Evolutionary conservation across 768 basidiomycete genomes (phyloP), one percentile per base, ranked within the genome.

Genomic region (Lactifluus hygrophoroides): DNA sequence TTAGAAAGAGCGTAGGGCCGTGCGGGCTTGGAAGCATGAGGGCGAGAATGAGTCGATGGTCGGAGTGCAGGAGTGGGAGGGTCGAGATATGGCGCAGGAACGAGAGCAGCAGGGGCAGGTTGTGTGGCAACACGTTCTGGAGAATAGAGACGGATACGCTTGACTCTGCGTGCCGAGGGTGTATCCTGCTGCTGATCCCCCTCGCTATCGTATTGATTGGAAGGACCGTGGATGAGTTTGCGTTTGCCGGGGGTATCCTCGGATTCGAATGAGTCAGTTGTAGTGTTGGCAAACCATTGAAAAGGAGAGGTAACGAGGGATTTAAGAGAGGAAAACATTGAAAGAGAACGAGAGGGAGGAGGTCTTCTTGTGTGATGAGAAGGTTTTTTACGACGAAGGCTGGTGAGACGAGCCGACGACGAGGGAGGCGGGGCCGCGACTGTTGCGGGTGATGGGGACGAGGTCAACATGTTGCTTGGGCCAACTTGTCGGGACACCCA

Each of bases 401-500:
- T 21, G 23, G 25, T 50, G 37, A 37, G 35, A 56, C 54, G 59
- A 56, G 49, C 53, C 42, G 59, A 60, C 56, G 67, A 57, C 58
- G 61, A 49, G 38, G 66, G 27, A 49, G 58, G 50, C 51, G 61
- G 44, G 70, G 67, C 51, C 71, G 65, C 51, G 65, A 64, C 62
- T 72, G 70, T 57, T 69, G 51, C 58, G 48, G 47, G 58, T 23
- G 58, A 60, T 17, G 54, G 54, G 59, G 59, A 56, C 54, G 59
- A 60, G 59, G 59, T 60, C 54, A 60, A 60, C 59, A 60, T 60
- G 59, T 17, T 60, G 54, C 13, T 11, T 37, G 71, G 55, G 73
- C 74, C 51, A 83, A 79, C 67, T 81, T 83, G 47, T 44, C 53
- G 58, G 57, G 13, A 32, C 42, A 14, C 40, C 17, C 21, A 27